Evolutionary conservation across 2,329 filamentous ascomycete genomes (phyloP).

Genomic region (Penicillium sp.): DNA sequence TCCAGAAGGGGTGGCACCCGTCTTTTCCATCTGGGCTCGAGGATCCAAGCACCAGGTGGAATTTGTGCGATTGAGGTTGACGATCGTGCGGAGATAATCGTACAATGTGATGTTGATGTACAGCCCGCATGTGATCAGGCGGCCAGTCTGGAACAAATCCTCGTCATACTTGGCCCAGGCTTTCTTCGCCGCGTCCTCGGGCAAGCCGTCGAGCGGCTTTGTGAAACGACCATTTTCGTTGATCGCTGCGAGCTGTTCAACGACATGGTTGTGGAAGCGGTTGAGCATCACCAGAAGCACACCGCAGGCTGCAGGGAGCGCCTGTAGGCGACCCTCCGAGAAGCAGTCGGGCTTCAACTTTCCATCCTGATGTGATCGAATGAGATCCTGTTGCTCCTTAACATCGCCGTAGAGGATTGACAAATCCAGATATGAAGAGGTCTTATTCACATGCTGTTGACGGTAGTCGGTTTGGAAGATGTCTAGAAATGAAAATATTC

Average conservation of each 20-base stretch:
- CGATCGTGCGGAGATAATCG: slow-evolving; percentile 73
- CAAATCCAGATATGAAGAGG: slow-evolving; percentile 66
- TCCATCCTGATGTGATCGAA: slow-evolving; percentile 62
- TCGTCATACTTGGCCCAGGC: slow-evolving; percentile 66
- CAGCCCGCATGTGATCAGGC: slow-evolving; percentile 64
- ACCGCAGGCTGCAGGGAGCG: slow-evolving; percentile 65
- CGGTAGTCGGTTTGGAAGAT: slow-evolving; percentile 63
- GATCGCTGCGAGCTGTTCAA: slow-evolving; percentile 71
- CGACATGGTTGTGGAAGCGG: slow-evolving; percentile 78
- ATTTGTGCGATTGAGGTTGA: slow-evolving; percentile 65
- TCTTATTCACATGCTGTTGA: slow-evolving; percentile 57
- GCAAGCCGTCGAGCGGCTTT: slow-evolving; percentile 50
- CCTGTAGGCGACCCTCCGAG: slow-evolving; percentile 62
- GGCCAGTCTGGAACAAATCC: slow-evolving; percentile 71
- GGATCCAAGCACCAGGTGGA: slow-evolving; percentile 79
- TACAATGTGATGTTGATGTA: slow-evolving; percentile 74
- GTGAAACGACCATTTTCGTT: slow-evolving; percentile 78
- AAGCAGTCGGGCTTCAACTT: slow-evolving; percentile 68
- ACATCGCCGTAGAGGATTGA: slow-evolving; percentile 64
- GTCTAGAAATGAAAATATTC: slow-evolving; percentile 38
- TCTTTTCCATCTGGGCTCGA: slow-evolving; percentile 59
- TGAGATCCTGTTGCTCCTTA: slow-evolving; percentile 44
- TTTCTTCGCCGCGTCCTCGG: slow-evolving; percentile 44
- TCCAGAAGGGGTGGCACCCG: slow-evolving; percentile 58
- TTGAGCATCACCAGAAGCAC: slow-evolving; percentile 68